phyloP scores from a whole-genome alignment of 2,329 filamentous ascomycete species.

The Colletotrichum euphorbiae region DNA sequence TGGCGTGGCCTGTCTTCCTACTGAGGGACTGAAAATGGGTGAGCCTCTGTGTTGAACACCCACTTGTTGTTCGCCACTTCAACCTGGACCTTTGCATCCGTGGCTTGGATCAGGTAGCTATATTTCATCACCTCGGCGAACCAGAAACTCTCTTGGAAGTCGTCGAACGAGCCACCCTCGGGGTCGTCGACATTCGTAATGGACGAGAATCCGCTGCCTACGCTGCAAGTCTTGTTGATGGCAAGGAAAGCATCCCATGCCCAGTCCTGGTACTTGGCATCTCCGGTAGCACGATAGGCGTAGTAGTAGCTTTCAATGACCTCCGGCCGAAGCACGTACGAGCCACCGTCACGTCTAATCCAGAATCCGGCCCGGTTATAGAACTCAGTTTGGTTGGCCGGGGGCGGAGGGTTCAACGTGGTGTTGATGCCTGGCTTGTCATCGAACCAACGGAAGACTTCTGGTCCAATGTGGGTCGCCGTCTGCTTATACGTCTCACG shows the following conservation, averaged over 20 bases:
- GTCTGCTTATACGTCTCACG: conserved; percentile 78
- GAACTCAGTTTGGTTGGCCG: conserved; percentile 64
- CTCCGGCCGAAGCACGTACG: conserved; percentile 81
- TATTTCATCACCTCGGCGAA: conserved; percentile 93
- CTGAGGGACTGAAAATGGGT: conserved; percentile 51
- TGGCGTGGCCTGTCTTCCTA: not conserved
- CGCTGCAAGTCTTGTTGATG: conserved; percentile 73
- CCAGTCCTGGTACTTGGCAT: conserved; percentile 83
- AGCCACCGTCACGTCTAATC: conserved; percentile 59
- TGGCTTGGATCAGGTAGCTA: conserved; percentile 76
- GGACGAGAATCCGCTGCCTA: conserved; percentile 74
- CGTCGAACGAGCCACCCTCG: conserved; percentile 69
- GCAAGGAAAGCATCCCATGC: conserved; percentile 81
- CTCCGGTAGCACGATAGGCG: conserved; percentile 82
- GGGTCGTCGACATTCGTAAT: conserved; percentile 73
- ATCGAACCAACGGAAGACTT: conserved; percentile 74
- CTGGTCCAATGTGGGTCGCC: conserved; percentile 80
- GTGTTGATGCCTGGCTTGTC: conserved; percentile 49
- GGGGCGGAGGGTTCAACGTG: conserved; percentile 55
- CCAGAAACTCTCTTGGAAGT: conserved; percentile 89
- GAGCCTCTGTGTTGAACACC: conserved; percentile 64
- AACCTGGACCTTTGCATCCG: conserved; percentile 67
- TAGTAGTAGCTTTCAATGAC: conserved; percentile 90
- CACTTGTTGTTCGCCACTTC: conserved; percentile 61
- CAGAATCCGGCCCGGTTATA: conserved; percentile 79